A percentile compares a stretch with the other conserved stretches of the same genome.
Evolutionary conservation across 2,329 filamentous ascomycete genomes (phyloP).

Genomic region (Emericellopsis atlantica): DNA sequence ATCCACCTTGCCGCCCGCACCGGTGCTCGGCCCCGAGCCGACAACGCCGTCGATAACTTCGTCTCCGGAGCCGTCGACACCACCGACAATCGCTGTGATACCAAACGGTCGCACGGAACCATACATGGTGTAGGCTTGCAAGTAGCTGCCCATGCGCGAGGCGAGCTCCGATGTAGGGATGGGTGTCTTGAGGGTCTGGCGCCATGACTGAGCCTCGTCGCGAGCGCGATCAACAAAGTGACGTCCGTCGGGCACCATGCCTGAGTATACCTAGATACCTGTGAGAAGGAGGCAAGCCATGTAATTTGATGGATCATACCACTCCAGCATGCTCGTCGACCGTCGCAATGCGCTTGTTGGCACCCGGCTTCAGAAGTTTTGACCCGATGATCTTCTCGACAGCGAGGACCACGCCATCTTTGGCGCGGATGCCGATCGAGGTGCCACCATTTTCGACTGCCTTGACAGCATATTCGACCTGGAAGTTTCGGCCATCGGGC

Average conservation of each 20-base stretch:
- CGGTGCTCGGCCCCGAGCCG: conserved; percentile 63
- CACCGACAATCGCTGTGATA: conserved; percentile 86
- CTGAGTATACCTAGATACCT: conserved; percentile 67
- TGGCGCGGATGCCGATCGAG: conserved; percentile 90
- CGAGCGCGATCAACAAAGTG: conserved; percentile 91
- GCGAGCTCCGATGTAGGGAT: conserved; percentile 84
- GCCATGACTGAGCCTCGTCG: conserved; percentile 87
- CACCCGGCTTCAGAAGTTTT: conserved; percentile 87
- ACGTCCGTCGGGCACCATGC: conserved; percentile 85
- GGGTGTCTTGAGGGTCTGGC: conserved; percentile 85
- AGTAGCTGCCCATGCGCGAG: conserved; percentile 86
- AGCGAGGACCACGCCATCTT: conserved; percentile 90
- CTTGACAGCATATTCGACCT: conserved; percentile 98
- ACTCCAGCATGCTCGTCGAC: conserved; percentile 89
- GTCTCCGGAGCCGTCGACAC: conserved; percentile 84
- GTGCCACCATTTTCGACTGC: conserved; percentile 97
- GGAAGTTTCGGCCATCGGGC: conserved; percentile 96
- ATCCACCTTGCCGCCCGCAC: conserved; percentile 69
- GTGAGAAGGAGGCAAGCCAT: not conserved
- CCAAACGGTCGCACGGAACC: conserved; percentile 94
- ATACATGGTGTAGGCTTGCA: conserved; percentile 96
- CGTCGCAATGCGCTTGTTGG: conserved; percentile 94
- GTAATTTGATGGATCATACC: conserved; percentile 42
- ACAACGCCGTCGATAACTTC: conserved; percentile 83
- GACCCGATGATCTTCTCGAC: conserved; percentile 94